A percentile compares a stretch with the other conserved stretches of the same genome.
Evolutionary conservation across 805 yeast genomes (phyloP).

Genomic region (Zygosaccharomyces siamensis): DNA sequence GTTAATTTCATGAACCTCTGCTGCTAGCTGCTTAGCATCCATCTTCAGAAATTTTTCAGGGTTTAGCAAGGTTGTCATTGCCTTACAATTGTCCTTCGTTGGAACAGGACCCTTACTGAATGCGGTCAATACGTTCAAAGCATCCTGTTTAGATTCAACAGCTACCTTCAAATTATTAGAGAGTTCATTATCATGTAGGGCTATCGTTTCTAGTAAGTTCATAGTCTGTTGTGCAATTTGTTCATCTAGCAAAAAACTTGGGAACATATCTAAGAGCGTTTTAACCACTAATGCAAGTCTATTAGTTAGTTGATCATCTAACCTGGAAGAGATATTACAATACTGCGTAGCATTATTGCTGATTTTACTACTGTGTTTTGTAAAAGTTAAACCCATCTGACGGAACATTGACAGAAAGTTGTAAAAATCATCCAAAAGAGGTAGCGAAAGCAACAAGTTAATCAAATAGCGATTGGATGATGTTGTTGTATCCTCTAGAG

Average conservation of each 20-base stretch:
- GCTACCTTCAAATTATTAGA: constrained; percentile 49
- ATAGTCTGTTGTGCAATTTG: constrained; percentile 55
- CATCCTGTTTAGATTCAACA: constrained; percentile 48
- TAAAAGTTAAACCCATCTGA: constrained; percentile 38
- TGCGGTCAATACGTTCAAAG: constrained; percentile 37
- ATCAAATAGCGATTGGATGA: constrained; percentile 17
- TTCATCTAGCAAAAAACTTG: constrained; percentile 66
- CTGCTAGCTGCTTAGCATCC: constrained; percentile 51
- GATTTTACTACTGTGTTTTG: constrained; percentile 26
- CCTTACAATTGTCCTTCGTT: constrained; percentile 6
- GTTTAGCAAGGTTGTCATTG: constrained; percentile 27
- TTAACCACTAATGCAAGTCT: constrained; percentile 51
- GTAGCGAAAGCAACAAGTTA: constrained; percentile 48
- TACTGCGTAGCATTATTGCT: constrained; percentile 22
- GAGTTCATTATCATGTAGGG: constrained; percentile 46
- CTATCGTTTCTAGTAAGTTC: constrained; percentile 45
- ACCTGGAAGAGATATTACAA: constrained; percentile 29
- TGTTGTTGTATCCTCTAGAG: constrained; percentile 23
- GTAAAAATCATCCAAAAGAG: constrained; percentile 48
- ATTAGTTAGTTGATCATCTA: constrained; percentile 42
- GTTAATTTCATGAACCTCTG: constrained; percentile 63
- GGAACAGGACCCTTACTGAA: constrained; percentile 16
- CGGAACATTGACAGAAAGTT: constrained; percentile 43
- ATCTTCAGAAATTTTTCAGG: constrained; percentile 50
- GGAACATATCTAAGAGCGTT: constrained; percentile 53